Evolutionary conservation across 2,329 filamentous ascomycete species (phyloP).

Genomic region (Pseudogymnoascus sp.): DNA sequence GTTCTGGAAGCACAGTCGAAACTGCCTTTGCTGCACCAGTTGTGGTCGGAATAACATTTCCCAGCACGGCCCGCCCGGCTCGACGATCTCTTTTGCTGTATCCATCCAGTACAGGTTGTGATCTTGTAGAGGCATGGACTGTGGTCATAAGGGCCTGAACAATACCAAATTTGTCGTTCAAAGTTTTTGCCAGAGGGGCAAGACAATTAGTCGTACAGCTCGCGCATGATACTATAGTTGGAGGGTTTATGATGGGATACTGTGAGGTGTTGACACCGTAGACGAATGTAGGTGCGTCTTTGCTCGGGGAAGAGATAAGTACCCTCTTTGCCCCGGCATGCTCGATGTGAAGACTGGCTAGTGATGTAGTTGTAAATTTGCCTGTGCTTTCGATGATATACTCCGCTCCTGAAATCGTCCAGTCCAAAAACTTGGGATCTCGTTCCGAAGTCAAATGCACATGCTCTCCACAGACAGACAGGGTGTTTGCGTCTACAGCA

Average conservation of each 20-base stretch:
- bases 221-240: slow-evolving; percentile 25
- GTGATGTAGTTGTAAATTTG: slow-evolving; percentile 12
- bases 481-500: slow-evolving; percentile 11
- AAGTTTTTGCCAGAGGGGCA: slow-evolving; percentile 28
- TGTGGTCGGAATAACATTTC: slow-evolving; percentile 17
- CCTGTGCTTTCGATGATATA: slow-evolving; percentile 16
- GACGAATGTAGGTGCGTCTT: slow-evolving; percentile 24
- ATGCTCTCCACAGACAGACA: slow-evolving; percentile 11
- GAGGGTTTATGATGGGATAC: slow-evolving; percentile 19
- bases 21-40: slow-evolving; percentile 16
- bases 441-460: slow-evolving; percentile 13
- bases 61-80: slow-evolving; percentile 19
- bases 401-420: slow-evolving; percentile 11
- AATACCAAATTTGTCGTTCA: slow-evolving; percentile 28
- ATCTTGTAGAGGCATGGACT: slow-evolving; percentile 25
- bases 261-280: slow-evolving; percentile 28
- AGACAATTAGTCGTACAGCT: slow-evolving; percentile 32
- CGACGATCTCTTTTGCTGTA: slow-evolving; percentile 32
- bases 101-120: slow-evolving; percentile 30
- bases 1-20: slow-evolving; percentile 12
- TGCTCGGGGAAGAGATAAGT: slow-evolving; percentile 14
- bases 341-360: slow-evolving; percentile 3
- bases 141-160: slow-evolving; percentile 30
- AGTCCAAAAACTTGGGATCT: slow-evolving; percentile 11
- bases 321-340: slow-evolving; percentile 13